A percentile compares a stretch with the other conserved stretches of the same genome.
Conservation (phyloP, 83 land plant genomes). For the Isoetes engelmannii region DNA sequence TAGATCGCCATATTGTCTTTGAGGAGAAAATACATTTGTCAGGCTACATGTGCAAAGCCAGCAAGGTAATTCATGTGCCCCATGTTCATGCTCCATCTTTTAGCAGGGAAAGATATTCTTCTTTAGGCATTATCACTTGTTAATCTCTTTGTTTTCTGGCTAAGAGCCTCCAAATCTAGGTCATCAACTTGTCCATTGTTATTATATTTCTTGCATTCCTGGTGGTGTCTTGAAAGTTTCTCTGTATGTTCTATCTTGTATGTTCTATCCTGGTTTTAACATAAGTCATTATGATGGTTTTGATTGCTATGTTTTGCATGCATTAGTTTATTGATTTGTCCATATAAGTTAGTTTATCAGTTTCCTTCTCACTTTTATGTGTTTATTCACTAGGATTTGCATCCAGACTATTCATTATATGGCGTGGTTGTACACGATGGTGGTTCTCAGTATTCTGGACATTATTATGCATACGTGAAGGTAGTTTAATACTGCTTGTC, state of each 20-base stretch:
- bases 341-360: not conserved
- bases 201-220: not conserved
- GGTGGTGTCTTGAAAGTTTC: not conserved
- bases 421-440: slow-evolving; percentile 92
- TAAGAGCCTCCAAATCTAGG: not conserved
- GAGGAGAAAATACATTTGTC: slow-evolving; percentile 67
- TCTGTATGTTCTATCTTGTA: not conserved
- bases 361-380: not conserved
- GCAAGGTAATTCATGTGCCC: slow-evolving; percentile 46
- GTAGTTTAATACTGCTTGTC: slow-evolving; percentile 27
- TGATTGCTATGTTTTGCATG: slow-evolving; percentile 9
- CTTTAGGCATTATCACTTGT: no score
- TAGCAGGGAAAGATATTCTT: not conserved
- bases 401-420: slow-evolving; percentile 76
- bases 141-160: not conserved
- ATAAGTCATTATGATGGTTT: not conserved
- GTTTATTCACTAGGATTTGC: slow-evolving; percentile 41
- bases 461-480: slow-evolving; percentile 98
- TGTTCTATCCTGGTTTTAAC: not conserved
- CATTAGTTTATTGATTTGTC: not conserved
- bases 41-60: slow-evolving; percentile 57
- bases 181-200: not conserved
- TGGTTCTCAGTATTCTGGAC: slow-evolving; percentile 81
- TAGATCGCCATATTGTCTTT: slow-evolving; percentile 70
- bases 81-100: not conserved